Evolutionary conservation across 1,139 yeast species (phyloP).

Genomic region (Martiniozyma asiatica): DNA sequence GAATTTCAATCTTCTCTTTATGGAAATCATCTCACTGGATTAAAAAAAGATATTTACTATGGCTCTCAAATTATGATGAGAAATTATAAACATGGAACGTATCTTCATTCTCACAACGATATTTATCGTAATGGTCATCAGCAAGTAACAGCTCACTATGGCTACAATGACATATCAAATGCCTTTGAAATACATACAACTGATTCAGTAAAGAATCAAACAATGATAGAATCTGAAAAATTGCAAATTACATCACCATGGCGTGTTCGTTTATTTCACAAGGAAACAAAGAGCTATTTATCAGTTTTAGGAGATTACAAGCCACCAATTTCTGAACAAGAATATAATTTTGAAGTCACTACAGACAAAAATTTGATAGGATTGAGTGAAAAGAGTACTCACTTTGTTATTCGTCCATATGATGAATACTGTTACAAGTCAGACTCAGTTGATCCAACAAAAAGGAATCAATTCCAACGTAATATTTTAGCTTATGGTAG

Average conservation of each 20-base stretch:
- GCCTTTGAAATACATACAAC: conserved; percentile 52
- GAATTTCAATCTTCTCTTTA: conserved; percentile 43
- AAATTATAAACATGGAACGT: conserved; percentile 50
- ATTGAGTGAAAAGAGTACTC: conserved; percentile 39
- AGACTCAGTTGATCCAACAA: conserved; percentile 10
- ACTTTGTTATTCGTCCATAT: conserved; percentile 35
- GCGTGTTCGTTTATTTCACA: conserved; percentile 49
- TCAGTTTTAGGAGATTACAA: conserved; percentile 41
- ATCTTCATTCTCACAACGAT: conserved; percentile 55
- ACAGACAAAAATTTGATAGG: conserved; percentile 37
- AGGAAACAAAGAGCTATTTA: conserved; percentile 44
- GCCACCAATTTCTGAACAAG: conserved; percentile 75
- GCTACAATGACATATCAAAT: conserved; percentile 40
- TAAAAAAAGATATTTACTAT: conserved; percentile 41
- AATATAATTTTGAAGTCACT: conserved; percentile 64
- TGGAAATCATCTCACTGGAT: conserved; percentile 29
- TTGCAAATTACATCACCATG: conserved; percentile 36
- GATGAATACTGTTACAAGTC: too few relatives aligned
- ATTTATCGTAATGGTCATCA: conserved; percentile 46
- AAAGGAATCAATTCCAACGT: conserved; percentile 25
- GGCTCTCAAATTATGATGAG: conserved; percentile 61
- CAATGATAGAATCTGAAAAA: conserved; percentile 20
- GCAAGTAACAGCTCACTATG: conserved; percentile 53
- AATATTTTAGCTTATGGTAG: conserved; percentile 37
- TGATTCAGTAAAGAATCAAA: conserved; percentile 4